Evolutionary conservation across 169 alveolate genomes (phyloP).

Genomic region (Plasmodium billcollinsi): DNA sequence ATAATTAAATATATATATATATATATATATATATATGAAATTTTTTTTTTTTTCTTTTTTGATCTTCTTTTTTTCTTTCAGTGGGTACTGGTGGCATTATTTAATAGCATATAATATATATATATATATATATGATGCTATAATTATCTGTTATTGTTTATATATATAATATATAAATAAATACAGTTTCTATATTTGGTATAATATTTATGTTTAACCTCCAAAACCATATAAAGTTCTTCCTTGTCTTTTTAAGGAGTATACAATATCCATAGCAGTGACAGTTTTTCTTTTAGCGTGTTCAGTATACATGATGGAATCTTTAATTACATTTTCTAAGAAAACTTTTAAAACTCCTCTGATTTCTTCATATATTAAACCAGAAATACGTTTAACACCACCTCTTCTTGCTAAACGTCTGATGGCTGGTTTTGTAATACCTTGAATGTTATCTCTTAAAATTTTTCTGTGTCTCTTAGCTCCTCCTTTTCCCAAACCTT

Average conservation of each 20-base stretch:
- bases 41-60: not conserved
- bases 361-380: slow-evolving; percentile 99
- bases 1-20: slow-evolving; percentile 1
- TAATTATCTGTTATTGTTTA: too few relatives aligned
- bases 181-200: not conserved
- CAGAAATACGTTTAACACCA: slow-evolving; percentile 99
- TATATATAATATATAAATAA: not conserved
- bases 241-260: slow-evolving; percentile 99
- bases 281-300: slow-evolving; percentile 99
- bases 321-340: slow-evolving; percentile 98
- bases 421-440: slow-evolving; percentile 99
- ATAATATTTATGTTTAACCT: slow-evolving; percentile 88
- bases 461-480: slow-evolving; percentile 98
- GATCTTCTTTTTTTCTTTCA: not conserved
- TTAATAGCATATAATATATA: too few relatives aligned
- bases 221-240: slow-evolving; percentile 99
- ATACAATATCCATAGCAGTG: slow-evolving; percentile 99
- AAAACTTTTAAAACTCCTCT: slow-evolving; percentile 98
- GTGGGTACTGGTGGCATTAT: too few relatives aligned
- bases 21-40: not conserved
- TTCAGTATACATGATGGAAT: slow-evolving; percentile 99
- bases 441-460: slow-evolving; percentile 98
- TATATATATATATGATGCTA: too few relatives aligned
- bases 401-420: slow-evolving; percentile 99
- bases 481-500: slow-evolving; percentile 99